Percentiles rank a stretch among this genome's conserved stretches.
Conservation (phyloP, 208 protist genomes). For the Trypanosomatidae sp. region DNA sequence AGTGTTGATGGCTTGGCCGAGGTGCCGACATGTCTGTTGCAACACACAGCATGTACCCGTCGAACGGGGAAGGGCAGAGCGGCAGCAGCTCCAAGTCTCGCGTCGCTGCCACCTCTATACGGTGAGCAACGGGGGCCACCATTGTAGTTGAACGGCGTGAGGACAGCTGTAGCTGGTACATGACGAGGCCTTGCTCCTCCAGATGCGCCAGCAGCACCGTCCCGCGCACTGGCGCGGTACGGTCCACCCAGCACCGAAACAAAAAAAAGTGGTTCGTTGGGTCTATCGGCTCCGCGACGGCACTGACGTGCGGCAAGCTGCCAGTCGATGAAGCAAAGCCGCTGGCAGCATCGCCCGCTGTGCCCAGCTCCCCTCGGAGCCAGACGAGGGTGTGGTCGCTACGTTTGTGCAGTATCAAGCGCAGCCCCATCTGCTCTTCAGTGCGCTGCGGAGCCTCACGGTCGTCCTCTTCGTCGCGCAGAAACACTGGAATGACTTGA, state of each 20-base stretch:
- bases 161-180: conserved; percentile 18
- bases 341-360: background rate
- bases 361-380: conserved; percentile 10
- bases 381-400: conserved; percentile 37
- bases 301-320: conserved; percentile 8
- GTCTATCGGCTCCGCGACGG: conserved; percentile 9
- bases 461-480: conserved; percentile 19
- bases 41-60: conserved; percentile 46
- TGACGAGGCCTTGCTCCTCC: conserved; percentile 22
- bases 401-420: conserved; percentile 38
- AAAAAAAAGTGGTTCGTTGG: background rate
- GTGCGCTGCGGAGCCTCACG: conserved; percentile 14
- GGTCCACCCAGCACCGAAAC: conserved; percentile 45
- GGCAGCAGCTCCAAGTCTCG: conserved; percentile 44
- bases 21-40: conserved; percentile 18
- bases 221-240: conserved; percentile 33
- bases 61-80: conserved; percentile 59
- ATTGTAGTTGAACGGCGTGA: background rate
- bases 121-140: conserved; percentile 1
- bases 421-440: conserved; percentile 21
- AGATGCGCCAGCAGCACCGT: conserved; percentile 33
- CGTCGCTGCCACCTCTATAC: conserved; percentile 24
- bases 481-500: conserved; percentile 24
- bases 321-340: background rate
- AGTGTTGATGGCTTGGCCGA: background rate